These are phyloP conservation scores for Cryptosporidium canis DNA, from an alignment of 169 alveolate species.

Conservation along the genomic window DNA sequence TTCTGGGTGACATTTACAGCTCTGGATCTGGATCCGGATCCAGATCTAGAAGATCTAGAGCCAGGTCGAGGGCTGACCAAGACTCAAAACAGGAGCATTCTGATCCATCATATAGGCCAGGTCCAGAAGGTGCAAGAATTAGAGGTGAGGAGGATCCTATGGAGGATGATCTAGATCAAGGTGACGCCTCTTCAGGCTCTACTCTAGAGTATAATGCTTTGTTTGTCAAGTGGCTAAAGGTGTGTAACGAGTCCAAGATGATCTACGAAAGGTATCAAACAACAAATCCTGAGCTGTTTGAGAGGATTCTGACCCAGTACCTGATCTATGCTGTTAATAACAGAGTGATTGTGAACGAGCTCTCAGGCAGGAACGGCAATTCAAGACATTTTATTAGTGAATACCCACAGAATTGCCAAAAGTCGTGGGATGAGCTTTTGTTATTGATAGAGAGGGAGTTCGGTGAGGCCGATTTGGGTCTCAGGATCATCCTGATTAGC, in stretches of 20 bases:
- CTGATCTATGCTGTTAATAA: slow-evolving; percentile 7
- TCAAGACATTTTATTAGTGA: slow-evolving; percentile 1
- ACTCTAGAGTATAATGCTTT: neutral
- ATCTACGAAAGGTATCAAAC: slow-evolving; percentile 9
- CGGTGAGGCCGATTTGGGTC: neutral
- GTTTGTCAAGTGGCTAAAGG: slow-evolving; percentile 53
- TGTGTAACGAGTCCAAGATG: slow-evolving; percentile 42
- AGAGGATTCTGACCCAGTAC: slow-evolving; percentile 1
- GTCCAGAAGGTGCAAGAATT: neutral
- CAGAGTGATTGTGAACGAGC: neutral
- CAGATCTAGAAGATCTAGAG: neutral
- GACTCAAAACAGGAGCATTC: no score
- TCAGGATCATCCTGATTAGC: neutral
- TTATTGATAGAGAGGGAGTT: slow-evolving; percentile 16
- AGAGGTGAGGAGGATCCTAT: neutral
- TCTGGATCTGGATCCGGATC: neutral
- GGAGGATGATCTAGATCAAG: neutral
- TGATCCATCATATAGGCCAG: neutral
- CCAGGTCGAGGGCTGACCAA: neutral
- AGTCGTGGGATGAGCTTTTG: slow-evolving; percentile 25
- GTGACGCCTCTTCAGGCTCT: neutral
- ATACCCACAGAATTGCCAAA: slow-evolving; percentile 25
- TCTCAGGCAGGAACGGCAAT: neutral
- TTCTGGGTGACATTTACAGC: neutral
- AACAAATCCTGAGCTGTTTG: neutral